A percentile compares a stretch with the other conserved stretches of the same genome.
These are phyloP conservation scores for Jimgerdemannia lactiflua DNA, from an alignment of 192 early-diverging fungal genomes.

Conservation along the genomic window DNA sequence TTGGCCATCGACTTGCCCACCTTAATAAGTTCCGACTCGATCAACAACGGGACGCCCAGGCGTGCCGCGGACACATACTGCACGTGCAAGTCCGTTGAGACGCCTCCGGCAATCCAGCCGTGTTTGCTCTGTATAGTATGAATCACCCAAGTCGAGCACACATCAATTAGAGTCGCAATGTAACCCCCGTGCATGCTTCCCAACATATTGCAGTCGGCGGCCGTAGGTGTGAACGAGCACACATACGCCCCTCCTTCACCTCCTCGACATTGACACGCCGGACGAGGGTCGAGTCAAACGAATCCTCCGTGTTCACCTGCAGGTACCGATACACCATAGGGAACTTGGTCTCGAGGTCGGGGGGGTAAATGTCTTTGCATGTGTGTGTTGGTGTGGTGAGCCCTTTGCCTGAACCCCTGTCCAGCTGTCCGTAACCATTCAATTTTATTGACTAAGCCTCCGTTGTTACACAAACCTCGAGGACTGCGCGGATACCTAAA, in stretches of 20 bases:
- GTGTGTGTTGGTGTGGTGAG: too few species aligned
- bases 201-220: slow-evolving; percentile 32
- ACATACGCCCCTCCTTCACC: background rate
- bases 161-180: slow-evolving; percentile 37
- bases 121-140: slow-evolving; percentile 28
- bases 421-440: too few species aligned
- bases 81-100: slow-evolving; percentile 38
- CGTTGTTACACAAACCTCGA: too few species aligned
- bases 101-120: slow-evolving; percentile 20
- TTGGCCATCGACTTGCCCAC: slow-evolving; percentile 31
- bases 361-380: too few species aligned
- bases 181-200: slow-evolving; percentile 38
- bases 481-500: too few species aligned
- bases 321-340: too few species aligned
- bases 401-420: too few species aligned
- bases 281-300: background rate
- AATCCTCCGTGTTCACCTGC: background rate
- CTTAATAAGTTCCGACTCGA: slow-evolving; percentile 30
- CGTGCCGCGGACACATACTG: slow-evolving; percentile 31
- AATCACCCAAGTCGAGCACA: slow-evolving; percentile 27
- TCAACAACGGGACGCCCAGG: slow-evolving; percentile 17
- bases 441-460: too few species aligned
- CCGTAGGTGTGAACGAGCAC: background rate
- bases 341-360: too few species aligned
- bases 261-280: background rate